Evolutionary conservation across 2,329 filamentous ascomycete genomes (phyloP), one percentile per base, ranked within the genome.

Genomic region (Ophiosphaerella korrae): DNA sequence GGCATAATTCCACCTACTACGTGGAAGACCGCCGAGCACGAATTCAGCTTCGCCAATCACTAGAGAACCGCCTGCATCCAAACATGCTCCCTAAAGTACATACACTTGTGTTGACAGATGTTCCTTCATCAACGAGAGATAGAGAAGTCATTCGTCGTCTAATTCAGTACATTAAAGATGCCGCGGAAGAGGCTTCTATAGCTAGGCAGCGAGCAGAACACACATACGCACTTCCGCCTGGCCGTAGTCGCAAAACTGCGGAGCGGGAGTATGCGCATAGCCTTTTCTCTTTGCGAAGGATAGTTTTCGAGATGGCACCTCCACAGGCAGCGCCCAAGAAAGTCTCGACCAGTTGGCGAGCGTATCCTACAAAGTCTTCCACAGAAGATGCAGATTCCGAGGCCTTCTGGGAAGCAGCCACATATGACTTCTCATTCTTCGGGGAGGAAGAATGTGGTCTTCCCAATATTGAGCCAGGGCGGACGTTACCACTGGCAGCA

Each of bases 391-490:
- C 74, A 7, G 84, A 87, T 59, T 81, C 79, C 4, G 84, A 86
- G 62, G 77, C 78, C 3, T 75, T 86, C 9, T 86, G 83, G 84
- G 75, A 78, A 42, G 83, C 83, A 7, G 82, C 83, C 3, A 75
- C 78, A 48, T 75, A 81, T 44, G 84, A 87, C 61, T 87, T 86
- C 55, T 83, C 81, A 24, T 85, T 85, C 68, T 87, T 87, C 50
- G 78, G 75, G 1, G 81, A 83, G 34, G 81, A 81, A 40, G 83
- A 85, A 59, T 82, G 81, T 52, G 75, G 79, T 9, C 73, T 82
- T 12, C 79, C 79, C 12, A 72, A 74, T 21, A 67, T 73, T 45
- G 78, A 80, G 29, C 72, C 74, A 5, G 74, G 74, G 2, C 75
- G 74, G 45, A 74, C 73, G 43, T 71, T 79, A 41, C 78, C 79